Evolutionary conservation across 2,329 filamentous ascomycete species (phyloP).

Genomic region (Ascochyta rabiei): DNA sequence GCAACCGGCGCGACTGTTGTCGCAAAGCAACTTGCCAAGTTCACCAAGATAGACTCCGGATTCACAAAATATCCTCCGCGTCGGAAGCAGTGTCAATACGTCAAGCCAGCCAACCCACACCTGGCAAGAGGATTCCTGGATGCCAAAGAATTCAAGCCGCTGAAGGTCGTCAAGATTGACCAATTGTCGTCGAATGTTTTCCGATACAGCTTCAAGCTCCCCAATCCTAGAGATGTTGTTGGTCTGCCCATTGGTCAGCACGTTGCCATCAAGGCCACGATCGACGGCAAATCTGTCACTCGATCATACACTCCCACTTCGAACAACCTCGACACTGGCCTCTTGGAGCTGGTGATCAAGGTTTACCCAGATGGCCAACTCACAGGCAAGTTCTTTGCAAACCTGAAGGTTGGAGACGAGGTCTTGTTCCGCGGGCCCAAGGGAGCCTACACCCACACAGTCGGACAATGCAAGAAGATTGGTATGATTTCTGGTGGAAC

Average conservation of each 20-base stretch:
- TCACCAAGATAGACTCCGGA: constrained; percentile 46
- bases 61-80: constrained; percentile 33
- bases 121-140: constrained; percentile 55
- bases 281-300: constrained; percentile 64
- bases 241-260: constrained; percentile 47
- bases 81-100: constrained; percentile 13
- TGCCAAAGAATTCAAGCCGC: constrained; percentile 54
- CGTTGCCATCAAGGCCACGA: constrained; percentile 56
- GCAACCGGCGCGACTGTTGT: constrained; percentile 20
- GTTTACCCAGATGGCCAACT: constrained; percentile 59
- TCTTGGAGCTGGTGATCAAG: constrained; percentile 59
- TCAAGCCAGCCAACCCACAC: constrained; percentile 22
- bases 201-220: constrained; percentile 36
- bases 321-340: constrained; percentile 65
- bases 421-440: constrained; percentile 63
- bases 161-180: constrained; percentile 49
- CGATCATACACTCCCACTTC: constrained; percentile 43
- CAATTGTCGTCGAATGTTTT: constrained; percentile 27
- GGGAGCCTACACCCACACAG: constrained; percentile 60
- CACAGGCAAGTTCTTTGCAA: constrained; percentile 56
- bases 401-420: constrained; percentile 56
- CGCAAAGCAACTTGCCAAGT: constrained; percentile 47
- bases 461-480: constrained; percentile 49
- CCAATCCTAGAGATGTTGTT: constrained; percentile 27
- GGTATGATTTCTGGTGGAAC: constrained; percentile 63